Conservation (phyloP, 2,329 filamentous ascomycete species). For the Lizonia empirigonia region DNA sequence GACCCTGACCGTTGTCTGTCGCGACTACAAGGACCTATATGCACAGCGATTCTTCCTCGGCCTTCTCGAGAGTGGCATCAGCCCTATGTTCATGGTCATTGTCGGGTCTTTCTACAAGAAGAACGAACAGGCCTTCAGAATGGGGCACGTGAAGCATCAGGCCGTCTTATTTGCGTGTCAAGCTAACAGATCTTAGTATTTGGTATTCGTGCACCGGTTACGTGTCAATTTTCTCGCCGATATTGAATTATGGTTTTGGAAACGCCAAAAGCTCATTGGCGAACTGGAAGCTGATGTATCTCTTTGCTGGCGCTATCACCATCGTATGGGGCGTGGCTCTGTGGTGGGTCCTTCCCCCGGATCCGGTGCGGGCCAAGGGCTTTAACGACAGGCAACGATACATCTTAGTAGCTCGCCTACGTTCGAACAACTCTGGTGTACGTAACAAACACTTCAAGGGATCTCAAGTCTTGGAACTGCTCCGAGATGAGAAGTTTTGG, state of each 20-base stretch:
- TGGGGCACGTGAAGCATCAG: constrained; percentile 49
- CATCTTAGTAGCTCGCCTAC: constrained; percentile 68
- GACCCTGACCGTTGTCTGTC: constrained; percentile 53
- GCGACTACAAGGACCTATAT: constrained; percentile 52
- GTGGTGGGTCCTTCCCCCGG: constrained; percentile 48
- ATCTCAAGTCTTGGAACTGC: constrained; percentile 64
- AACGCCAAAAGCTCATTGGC: constrained; percentile 22
- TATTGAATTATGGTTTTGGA: constrained; percentile 37
- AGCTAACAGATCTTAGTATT: constrained; percentile 9
- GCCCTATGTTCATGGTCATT: constrained; percentile 56
- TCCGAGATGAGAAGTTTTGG: constrained; percentile 63
- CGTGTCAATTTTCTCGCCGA: constrained; percentile 24
- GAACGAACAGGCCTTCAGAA: constrained; percentile 64
- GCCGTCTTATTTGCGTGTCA: neutral
- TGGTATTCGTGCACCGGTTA: constrained; percentile 66
- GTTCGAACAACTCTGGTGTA: constrained; percentile 75
- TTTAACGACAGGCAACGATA: constrained; percentile 46
- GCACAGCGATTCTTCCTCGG: constrained; percentile 60
- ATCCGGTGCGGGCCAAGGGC: constrained; percentile 46
- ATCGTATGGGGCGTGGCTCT: constrained; percentile 35
- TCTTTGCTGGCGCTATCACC: constrained; percentile 30
- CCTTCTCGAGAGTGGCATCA: constrained; percentile 60
- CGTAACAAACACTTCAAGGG: constrained; percentile 70
- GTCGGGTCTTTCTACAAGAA: constrained; percentile 56
- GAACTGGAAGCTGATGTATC: constrained; percentile 33